Percentiles rank a stretch among this genome's conserved stretches.
phyloP scores from a whole-genome alignment of 331 rosid genomes.

The Spiraea crenata region DNA sequence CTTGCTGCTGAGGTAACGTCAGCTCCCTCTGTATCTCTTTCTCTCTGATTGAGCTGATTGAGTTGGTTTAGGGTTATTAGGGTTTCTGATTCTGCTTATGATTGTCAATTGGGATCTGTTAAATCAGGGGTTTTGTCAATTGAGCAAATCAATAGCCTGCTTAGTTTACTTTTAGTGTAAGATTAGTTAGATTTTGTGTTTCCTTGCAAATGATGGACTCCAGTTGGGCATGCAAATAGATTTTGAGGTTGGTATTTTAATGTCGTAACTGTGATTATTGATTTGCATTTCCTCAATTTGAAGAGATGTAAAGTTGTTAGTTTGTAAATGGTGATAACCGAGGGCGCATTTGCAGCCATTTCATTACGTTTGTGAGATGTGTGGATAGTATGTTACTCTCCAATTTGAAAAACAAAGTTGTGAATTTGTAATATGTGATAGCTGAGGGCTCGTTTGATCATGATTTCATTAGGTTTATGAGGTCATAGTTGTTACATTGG shows the following conservation, averaged over 20 bases:
- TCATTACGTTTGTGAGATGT: too few relatives aligned
- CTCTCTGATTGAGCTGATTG: not conserved
- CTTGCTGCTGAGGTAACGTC: conserved; percentile 42
- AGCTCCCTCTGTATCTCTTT: not conserved
- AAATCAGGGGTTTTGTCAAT: not conserved
- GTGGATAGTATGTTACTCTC: too few relatives aligned
- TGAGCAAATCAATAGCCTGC: not conserved
- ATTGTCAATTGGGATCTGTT: not conserved
- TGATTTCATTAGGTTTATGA: too few relatives aligned
- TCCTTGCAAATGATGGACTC: not conserved
- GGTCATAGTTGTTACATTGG: too few relatives aligned
- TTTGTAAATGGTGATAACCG: too few relatives aligned
- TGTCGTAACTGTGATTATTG: not conserved
- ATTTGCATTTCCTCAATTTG: not conserved
- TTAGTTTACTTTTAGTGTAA: not conserved
- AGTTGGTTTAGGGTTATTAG: not conserved
- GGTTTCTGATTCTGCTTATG: not conserved
- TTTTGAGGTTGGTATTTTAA: not conserved
- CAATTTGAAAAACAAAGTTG: too few relatives aligned
- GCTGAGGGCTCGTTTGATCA: too few relatives aligned
- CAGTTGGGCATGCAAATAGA: not conserved
- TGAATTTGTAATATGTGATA: too few relatives aligned
- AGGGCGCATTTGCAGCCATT: too few relatives aligned
- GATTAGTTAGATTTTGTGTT: not conserved
- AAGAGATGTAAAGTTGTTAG: not conserved